Percentiles rank a stretch among this genome's conserved stretches.
Conservation (phyloP, 1,139 yeast species). For the Magnusiomyces paraingens region DNA sequence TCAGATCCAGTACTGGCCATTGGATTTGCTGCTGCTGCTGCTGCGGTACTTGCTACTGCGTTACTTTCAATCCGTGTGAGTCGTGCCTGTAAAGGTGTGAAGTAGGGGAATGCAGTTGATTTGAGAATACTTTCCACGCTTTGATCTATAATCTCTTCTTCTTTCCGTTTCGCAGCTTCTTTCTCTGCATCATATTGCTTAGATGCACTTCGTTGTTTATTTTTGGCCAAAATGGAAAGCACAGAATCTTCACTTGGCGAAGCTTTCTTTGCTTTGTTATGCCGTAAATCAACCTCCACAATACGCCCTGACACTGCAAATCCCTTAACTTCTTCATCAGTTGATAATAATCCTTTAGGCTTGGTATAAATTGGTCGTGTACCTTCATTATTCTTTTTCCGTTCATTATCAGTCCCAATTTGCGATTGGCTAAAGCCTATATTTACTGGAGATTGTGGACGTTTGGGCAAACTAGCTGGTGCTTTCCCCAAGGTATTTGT, state of each 20-base stretch:
- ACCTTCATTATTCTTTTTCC: too few relatives aligned
- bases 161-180: background rate
- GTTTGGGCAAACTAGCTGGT: too few relatives aligned
- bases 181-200: background rate
- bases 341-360: background rate
- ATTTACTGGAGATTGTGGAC: too few relatives aligned
- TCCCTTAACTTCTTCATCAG: constrained; percentile 3
- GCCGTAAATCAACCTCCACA: constrained; percentile 2
- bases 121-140: background rate
- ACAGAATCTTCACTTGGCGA: background rate
- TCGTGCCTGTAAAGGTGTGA: background rate
- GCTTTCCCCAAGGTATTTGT: too few relatives aligned
- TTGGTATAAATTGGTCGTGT: background rate
- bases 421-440: too few relatives aligned
- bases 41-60: background rate
- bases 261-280: too few relatives aligned
- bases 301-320: constrained; percentile 3
- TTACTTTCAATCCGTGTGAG: background rate
- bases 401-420: too few relatives aligned
- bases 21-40: background rate
- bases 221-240: background rate
- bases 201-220: background rate
- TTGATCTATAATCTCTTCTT: background rate
- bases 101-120: background rate
- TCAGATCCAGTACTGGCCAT: background rate